Evolutionary conservation across 345 rosid genomes (phyloP), one percentile per base, ranked within the genome.

Genomic region (Excoecaria cochinchinensis): DNA sequence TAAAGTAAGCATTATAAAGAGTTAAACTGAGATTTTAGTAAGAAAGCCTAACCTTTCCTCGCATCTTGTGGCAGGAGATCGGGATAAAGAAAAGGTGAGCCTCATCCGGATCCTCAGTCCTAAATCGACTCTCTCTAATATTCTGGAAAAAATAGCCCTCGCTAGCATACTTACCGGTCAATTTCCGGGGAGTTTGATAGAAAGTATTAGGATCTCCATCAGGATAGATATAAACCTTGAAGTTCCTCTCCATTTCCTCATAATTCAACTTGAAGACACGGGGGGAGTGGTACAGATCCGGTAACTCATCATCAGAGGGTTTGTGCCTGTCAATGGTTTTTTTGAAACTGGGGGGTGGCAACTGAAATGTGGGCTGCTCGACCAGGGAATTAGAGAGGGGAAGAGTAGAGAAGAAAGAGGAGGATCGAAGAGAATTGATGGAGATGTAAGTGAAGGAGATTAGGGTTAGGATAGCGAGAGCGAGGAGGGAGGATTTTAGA

Each of bases 111-210:
- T 95, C 91, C 15, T 79, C 78, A 40, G 95, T 91, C 11, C 93
- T 84, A 72, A 95, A 95, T 4, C 67, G 79, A 72, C 91, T 86
- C 82, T 90, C 98, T 48, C 99, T 79, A 0, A 95, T 90, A 60
- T 93, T 95, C 89, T 91, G 96, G 78, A 95, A 95, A 82, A 95
- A 95, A 82, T 86, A 93, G n/a, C 99, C 99, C 80, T 95, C 99
- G 69, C 99, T 95, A 68, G 99, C 96, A 64, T 95, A 95, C 78
- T 95, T 95, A 0, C 99, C 98, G 0, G 97, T 95, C 13, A 95
- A 79, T 79, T 93, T 95, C 86, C 98, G 88, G 31, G 99, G 97
- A 44, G 99, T 95, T 72, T 91, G 98, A 69, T 85, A 95, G 64
- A 88, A 95, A 1, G 97, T 91, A 1, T 87, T 87, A 0, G 98